A percentile compares a stretch with the other conserved stretches of the same genome.
Conservation (phyloP, 2,329 filamentous ascomycete genomes). For the Aureobasidium sp. region DNA sequence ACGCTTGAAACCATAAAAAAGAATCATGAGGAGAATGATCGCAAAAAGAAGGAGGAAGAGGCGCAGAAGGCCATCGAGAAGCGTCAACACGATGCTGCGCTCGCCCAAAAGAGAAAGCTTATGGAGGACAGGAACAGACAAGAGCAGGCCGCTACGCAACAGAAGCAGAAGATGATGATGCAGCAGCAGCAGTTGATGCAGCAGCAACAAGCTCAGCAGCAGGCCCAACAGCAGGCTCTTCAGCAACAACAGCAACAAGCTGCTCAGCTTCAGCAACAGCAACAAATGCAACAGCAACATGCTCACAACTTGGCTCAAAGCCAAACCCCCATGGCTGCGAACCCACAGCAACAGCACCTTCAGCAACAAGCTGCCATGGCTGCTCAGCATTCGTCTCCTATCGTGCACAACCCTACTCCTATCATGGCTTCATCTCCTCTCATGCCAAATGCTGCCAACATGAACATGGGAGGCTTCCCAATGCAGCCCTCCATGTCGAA, state of each 20-base stretch:
- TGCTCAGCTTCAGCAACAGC: constrained; percentile 38
- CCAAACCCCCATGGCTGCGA: constrained; percentile 18
- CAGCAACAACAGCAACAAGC: constrained; percentile 37
- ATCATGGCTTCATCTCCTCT: constrained; percentile 40
- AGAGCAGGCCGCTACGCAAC: constrained; percentile 32
- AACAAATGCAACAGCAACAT: constrained; percentile 34
- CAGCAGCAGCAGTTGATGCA: constrained; percentile 29
- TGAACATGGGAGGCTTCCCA: constrained; percentile 37
- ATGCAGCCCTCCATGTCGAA: constrained; percentile 57
- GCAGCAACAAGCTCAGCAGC: constrained; percentile 36
- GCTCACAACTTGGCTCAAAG: constrained; percentile 17
- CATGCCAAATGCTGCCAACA: constrained; percentile 23
- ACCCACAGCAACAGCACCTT: constrained; percentile 29
- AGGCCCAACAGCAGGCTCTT: constrained; percentile 31
- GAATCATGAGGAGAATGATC: constrained; percentile 66
- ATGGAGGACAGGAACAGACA: constrained; percentile 28
- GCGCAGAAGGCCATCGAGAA: constrained; percentile 42
- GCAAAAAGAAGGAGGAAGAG: constrained; percentile 43
- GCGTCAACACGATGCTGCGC: constrained; percentile 29
- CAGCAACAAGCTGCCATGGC: constrained; percentile 37
- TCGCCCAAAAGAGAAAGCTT: constrained; percentile 29
- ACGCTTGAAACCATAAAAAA: constrained; percentile 76
- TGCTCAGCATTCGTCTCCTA: constrained; percentile 57
- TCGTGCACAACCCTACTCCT: constrained; percentile 40
- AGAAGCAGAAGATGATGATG: constrained; percentile 39